Evolutionary conservation across 1,284 basidiomycete species (phyloP), one percentile per base, ranked within the genome.

Genomic region (Malassezia japonica): DNA sequence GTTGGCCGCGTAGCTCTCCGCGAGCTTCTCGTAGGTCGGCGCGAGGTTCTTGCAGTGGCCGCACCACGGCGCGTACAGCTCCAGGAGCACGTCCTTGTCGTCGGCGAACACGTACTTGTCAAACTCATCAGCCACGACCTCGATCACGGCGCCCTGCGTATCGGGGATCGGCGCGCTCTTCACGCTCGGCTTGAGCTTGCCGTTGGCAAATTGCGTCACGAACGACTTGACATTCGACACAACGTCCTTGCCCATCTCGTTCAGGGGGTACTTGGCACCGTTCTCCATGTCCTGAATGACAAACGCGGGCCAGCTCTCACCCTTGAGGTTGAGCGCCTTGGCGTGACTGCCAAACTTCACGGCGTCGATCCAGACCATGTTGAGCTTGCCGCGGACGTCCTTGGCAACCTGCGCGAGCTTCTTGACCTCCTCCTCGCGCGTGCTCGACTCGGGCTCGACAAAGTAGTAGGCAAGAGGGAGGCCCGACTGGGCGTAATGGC

Each of bases 281-380:
- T 82, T 80, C 50, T 78, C 67, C 44, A 96, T 74, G 67, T 95
- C 81, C 78, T 98, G 94, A 59, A 99, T 78, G 65, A 94, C 90
- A 70, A 98, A 94, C 31, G 83, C 80, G 24, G 94, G 94, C 88
- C 89, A 96, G 68, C 84, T 83, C 54, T 77, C 76, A 61, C 82
- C 75, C 38, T 73, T 72, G 57, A 98, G 79, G 79, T 94, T 95
- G 59, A 99, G 81, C 9, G 86, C 85, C 77, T 90, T 91, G 66
- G 85, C 94, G 78, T 99, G 94, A 69, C 95, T 89, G 67, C 81
- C 83, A 70, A 91, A 99, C 76, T 74, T 90, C 77, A 84, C 77
- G 20, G 87, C 90, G 74, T 99, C 94, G 67, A 99, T 98, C 84
- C 84, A 94, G 61, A 98, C 92, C 76, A 98, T 92, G 83, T 94